Base-by-base conservation (phyloP, 441 rosid species). In the Populus hybrid region DNA sequence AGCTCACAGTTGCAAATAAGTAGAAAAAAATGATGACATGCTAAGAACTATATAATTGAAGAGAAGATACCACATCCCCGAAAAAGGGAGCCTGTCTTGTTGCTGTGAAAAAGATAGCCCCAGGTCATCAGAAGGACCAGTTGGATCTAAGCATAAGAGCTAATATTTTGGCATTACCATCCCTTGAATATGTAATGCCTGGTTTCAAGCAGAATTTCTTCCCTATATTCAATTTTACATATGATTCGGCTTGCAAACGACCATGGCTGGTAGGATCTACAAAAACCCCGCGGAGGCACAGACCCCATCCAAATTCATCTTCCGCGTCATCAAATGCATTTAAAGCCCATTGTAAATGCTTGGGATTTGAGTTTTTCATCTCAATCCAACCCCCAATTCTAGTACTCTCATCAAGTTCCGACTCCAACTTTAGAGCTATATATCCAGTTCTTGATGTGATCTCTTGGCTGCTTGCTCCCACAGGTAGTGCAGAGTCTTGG, bases 301-400 rank as follows among this genome's bases (percentile, higher is more conserved):
- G 64, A 38, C 97, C 97, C 98, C 95, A 94, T 9, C 95, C 95
- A 20, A 84, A 67, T 75, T 87, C 97, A 71, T 89, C 89, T 61
- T 91, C 90, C 53, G 88, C 82, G 32, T 83, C 86, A 76, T 96
- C 92, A 70, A 88, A 87, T 67, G 89, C 40, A 68, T 80, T 89
- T 24, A 90, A 75, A 18, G 89, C 93, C 99, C 97, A 95, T 46
- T 85, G 84, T 20, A 92, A 24, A 24, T 76, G 83, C 72, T 82
- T 85, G 46, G 78, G 78, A 78, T 84, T 83, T 5, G 86, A 83
- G 38, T 85, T 86, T 74, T 87, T 85, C 87, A 87, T 81, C 86
- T 95, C 93, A 67, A 92, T 75, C 98, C 99, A 95, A 80, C 92
- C 93, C 18, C 87, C 87, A 36, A 95, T 30, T 81, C 79, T 93